These are phyloP conservation scores for Crotalaria pallida DNA, from an alignment of 306 rosid genomes.

Conservation along the genomic window DNA sequence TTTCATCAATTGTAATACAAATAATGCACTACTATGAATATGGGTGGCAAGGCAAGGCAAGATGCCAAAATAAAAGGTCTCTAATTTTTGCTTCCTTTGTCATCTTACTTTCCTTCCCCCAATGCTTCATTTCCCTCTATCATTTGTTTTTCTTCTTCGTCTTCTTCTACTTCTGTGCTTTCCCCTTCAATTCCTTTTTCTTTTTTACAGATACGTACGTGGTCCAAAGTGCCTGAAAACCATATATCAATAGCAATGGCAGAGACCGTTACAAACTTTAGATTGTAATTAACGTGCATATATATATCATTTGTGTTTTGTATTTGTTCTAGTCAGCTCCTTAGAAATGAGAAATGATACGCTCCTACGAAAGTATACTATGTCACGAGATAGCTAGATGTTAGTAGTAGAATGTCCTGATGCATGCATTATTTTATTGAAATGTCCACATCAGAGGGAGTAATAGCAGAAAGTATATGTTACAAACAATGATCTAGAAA, in stretches of 20 bases:
- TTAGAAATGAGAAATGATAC: neutral
- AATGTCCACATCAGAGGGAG: neutral
- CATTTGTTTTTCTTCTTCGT: slow-evolving; percentile 15
- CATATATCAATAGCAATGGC: slow-evolving; percentile 7
- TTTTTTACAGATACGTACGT: neutral
- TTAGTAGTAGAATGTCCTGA: neutral
- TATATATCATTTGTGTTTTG: neutral
- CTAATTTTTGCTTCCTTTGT: slow-evolving; percentile 19
- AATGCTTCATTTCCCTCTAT: slow-evolving; percentile 28
- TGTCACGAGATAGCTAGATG: neutral
- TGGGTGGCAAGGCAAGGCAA: neutral
- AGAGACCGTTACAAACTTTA: slow-evolving; percentile 22
- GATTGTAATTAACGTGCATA: neutral
- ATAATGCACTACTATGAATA: neutral
- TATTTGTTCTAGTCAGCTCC: neutral
- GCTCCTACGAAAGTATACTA: neutral
- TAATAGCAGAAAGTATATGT: neutral
- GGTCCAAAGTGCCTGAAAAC: slow-evolving; percentile 34
- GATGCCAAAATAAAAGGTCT: neutral
- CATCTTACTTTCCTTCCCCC: slow-evolving; percentile 20
- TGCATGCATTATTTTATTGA: slow-evolving; percentile 1
- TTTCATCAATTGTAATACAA: neutral
- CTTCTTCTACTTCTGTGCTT: slow-evolving; percentile 18
- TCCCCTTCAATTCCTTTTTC: neutral
- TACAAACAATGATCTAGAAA: neutral